Conservation (phyloP, 2,329 filamentous ascomycete genomes). For the Aspergillus sp. region DNA sequence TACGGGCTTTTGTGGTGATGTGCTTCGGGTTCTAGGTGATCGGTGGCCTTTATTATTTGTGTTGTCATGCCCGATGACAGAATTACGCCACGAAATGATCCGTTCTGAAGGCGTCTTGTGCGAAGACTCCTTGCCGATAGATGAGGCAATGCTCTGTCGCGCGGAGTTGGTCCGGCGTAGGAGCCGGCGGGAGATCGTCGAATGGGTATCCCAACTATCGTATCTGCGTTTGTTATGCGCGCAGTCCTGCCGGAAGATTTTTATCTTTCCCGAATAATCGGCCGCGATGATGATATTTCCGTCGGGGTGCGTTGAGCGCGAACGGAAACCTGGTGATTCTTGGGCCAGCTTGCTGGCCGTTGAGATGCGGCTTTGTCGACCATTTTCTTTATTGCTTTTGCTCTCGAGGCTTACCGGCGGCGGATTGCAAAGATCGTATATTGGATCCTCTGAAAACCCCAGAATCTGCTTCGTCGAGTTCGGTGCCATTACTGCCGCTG, state of each 20-base stretch:
- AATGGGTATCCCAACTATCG: constrained; percentile 75
- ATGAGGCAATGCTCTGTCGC: constrained; percentile 50
- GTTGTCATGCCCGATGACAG: constrained; percentile 55
- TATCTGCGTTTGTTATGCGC: constrained; percentile 75
- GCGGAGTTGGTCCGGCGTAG: constrained; percentile 56
- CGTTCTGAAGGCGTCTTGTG: constrained; percentile 64
- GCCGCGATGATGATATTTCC: constrained; percentile 93
- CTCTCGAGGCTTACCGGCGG: constrained; percentile 82
- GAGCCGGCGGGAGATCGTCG: constrained; percentile 71
- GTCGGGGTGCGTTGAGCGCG: constrained; percentile 71
- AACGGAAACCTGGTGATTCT: constrained; percentile 73
- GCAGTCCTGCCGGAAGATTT: constrained; percentile 94
- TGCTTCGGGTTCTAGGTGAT: constrained; percentile 43
- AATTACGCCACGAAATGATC: constrained; percentile 85
- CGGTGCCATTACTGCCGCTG: constrained; percentile 83
- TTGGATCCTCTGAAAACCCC: constrained; percentile 78
- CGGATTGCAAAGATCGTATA: constrained; percentile 96
- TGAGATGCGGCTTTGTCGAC: constrained; percentile 21
- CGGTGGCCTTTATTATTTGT: constrained; percentile 17
- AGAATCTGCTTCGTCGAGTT: constrained; percentile 74
- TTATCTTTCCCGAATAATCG: constrained; percentile 84
- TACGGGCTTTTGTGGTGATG: constrained; percentile 49
- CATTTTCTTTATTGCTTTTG: constrained; percentile 41
- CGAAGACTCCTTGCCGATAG: constrained; percentile 45
- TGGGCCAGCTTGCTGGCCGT: constrained; percentile 51